phyloP scores from a whole-genome alignment of 768 basidiomycete genomes.

The Leccinum pellstonianum region DNA sequence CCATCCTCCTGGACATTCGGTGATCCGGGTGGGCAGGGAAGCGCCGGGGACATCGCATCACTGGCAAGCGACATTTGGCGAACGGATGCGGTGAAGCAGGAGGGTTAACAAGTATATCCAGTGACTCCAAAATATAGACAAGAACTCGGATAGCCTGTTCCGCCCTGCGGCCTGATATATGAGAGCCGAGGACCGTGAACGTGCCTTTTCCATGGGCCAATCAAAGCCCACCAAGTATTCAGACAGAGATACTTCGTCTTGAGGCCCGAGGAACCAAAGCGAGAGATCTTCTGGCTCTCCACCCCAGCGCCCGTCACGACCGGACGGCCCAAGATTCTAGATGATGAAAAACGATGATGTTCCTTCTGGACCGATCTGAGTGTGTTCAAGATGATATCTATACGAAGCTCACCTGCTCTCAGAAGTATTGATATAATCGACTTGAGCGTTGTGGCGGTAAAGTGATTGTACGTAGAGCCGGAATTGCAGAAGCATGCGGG shows the following conservation, averaged over 20 bases:
- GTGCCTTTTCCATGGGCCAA: background rate
- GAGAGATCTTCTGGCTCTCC: constrained; percentile 1
- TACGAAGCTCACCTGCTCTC: background rate
- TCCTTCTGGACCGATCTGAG: background rate
- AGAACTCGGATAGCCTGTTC: background rate
- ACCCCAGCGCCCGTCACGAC: background rate
- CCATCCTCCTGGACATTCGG: background rate
- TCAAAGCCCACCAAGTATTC: background rate
- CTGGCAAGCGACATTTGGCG: background rate
- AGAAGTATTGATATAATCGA: background rate
- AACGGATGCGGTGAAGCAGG: background rate
- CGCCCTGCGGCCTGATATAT: background rate
- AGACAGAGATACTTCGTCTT: background rate
- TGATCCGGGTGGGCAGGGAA: constrained; percentile 2
- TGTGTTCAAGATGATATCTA: background rate
- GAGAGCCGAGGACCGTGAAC: constrained; percentile 1
- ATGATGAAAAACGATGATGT: background rate
- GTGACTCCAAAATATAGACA: background rate
- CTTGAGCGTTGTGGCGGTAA: background rate
- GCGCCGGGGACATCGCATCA: constrained; percentile 19
- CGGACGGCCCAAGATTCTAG: background rate
- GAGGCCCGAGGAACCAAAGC: background rate
- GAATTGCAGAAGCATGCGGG: background rate
- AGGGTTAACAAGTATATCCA: constrained; percentile 7
- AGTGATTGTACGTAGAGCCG: background rate